Base-by-base conservation (phyloP, 2,329 filamentous ascomycete species). In the Phialophora expanda region DNA sequence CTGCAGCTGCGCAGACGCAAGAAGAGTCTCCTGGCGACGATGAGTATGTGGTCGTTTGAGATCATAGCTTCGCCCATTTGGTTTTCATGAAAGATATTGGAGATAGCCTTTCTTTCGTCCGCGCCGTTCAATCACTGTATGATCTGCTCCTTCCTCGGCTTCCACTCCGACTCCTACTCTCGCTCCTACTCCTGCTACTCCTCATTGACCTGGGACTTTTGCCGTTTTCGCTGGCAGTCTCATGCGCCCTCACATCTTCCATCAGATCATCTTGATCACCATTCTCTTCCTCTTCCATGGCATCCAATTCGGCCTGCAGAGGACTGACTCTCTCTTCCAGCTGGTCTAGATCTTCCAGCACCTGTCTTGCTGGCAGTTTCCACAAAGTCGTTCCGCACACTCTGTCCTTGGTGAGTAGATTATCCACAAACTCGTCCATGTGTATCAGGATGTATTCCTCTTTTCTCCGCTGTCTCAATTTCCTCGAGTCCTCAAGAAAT, bases 341-440 rank as follows among this genome's bases (percentile, higher is more conserved):
- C 73, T 93, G 79, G 71, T 96, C 95, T 76, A 96, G 75, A 76
- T 99, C 95, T 80, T 99, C 95, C 70, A 99, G 76, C 59, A 91
- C 85, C 70, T 90, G 88, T 72, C 95, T 84, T 66, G 88, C 88
- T 3, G 93, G 91, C 84, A 99, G 85, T 81, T 97, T 96, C 88
- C 92, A 96, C 72, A 99, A 76, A 75, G 89, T 96, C 2, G 95
- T 98, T 44, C 89, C 94, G 75, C 94, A 98, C 0, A 97, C 89
- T 60, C 95, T 85, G 64, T 96, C 92, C 79, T 96, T 96, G 0
- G 87, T 90, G 69, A 99, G 82, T 70, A 99, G 79, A 68, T 97
- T 93, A 77, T 99, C 95, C 62, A 98, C 87, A 76, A 99, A 98
- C 73, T 94, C 89, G 78, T 99, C 95, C 78, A 99, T 83, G 74